Percentiles rank a stretch among this genome's conserved stretches.
phyloP scores from a whole-genome alignment of 2,329 filamentous ascomycete species.

The Nakataea oryzae region DNA sequence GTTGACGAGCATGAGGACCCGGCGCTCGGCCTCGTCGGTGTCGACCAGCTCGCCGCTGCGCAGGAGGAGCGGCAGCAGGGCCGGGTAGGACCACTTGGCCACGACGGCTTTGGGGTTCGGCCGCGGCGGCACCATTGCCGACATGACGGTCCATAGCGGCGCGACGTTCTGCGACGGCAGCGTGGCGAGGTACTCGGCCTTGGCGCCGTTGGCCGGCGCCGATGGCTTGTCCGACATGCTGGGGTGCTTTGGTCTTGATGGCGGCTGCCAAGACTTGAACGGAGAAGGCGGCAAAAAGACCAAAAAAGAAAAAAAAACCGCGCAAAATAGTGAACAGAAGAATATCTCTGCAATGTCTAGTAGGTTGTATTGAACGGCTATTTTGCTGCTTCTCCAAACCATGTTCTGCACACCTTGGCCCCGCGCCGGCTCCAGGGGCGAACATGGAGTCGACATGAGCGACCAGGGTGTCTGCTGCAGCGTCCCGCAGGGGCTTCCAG shows the following conservation, averaged over 20 bases:
- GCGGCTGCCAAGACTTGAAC: no score
- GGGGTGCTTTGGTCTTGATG: background rate
- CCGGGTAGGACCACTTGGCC: conserved; percentile 13
- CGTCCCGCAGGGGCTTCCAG: no score
- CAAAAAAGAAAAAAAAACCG: no score
- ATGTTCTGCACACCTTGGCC: background rate
- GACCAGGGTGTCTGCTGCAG: background rate
- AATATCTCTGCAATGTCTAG: background rate
- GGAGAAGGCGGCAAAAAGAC: no score
- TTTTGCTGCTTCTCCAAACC: background rate
- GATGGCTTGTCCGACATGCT: background rate
- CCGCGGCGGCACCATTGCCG: conserved; percentile 4
- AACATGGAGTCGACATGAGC: background rate
- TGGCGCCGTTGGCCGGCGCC: background rate
- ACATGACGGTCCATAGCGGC: conserved; percentile 4
- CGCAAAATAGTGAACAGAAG: background rate
- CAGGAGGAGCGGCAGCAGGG: conserved; percentile 13
- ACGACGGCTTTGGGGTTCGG: conserved; percentile 1
- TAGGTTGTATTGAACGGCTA: background rate
- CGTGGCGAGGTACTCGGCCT: conserved; percentile 1
- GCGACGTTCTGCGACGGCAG: background rate
- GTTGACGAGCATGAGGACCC: conserved; percentile 19
- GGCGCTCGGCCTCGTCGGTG: conserved; percentile 16
- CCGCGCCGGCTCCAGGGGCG: background rate
- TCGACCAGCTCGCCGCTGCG: conserved; percentile 13